These are phyloP conservation scores for Areca catechu DNA, from an alignment of 176 grass and related monocot species.

Conservation along the genomic window DNA sequence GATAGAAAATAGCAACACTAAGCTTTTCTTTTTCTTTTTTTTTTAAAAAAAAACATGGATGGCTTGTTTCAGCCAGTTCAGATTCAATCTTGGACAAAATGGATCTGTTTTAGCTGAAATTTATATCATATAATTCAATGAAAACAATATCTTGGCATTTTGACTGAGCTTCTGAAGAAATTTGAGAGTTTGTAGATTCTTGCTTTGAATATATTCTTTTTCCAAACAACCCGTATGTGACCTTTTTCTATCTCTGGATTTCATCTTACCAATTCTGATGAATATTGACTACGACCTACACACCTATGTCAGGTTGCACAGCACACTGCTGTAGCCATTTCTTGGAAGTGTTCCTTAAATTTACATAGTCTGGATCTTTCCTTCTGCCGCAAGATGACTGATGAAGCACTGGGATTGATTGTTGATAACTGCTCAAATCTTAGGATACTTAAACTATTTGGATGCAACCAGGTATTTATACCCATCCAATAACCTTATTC, in stretches of 20 bases:
- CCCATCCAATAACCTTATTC: background rate
- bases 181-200: too few relatives aligned
- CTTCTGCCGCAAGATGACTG: slow-evolving; percentile 70
- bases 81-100: too few relatives aligned
- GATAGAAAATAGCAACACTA: too few relatives aligned
- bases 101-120: too few relatives aligned
- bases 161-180: too few relatives aligned
- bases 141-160: too few relatives aligned
- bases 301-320: slow-evolving; percentile 50
- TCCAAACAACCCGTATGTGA: background rate
- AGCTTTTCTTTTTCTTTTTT: too few relatives aligned
- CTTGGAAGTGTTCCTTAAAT: slow-evolving; percentile 30
- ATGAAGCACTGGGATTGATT: slow-evolving; percentile 80
- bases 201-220: too few relatives aligned
- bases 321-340: slow-evolving; percentile 72
- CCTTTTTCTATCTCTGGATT: slow-evolving; percentile 6
- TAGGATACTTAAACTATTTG: slow-evolving; percentile 79
- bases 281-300: slow-evolving; percentile 5
- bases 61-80: too few relatives aligned
- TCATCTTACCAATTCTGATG: background rate
- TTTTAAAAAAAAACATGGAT: too few relatives aligned
- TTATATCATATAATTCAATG: too few relatives aligned
- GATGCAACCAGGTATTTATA: slow-evolving; percentile 74
- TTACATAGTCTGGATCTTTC: slow-evolving; percentile 83
- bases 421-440: slow-evolving; percentile 57